Evolutionary conservation across 495 filamentous ascomycete species (phyloP), one percentile per base, ranked within the genome.

Genomic region (Tuber aestivum): DNA sequence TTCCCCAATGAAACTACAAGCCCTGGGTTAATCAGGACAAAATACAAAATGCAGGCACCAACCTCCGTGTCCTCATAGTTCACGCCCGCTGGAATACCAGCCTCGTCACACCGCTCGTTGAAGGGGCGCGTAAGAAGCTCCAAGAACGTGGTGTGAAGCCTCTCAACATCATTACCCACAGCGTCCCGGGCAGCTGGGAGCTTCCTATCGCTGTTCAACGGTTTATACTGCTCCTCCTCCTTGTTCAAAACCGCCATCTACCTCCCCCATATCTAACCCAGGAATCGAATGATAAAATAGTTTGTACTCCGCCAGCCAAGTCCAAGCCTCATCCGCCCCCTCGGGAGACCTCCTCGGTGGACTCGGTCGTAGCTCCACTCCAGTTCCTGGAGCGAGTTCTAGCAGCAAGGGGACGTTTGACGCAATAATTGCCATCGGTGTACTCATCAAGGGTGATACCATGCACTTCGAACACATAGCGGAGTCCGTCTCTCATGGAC

Each of bases 381-480:
- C 80, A 69, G 71, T 83, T 41, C 78, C 81, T 27, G 81, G 79
- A 45, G 70, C 82, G 68, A 56, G 85, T 5, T 76, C 79, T 14
- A 78, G 85, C 0, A 87, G 85, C 40, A 84, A 85, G 73, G 86
- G 87, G 27, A 90, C 93, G 14, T 97, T 97, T 83, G 94, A 97
- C 83, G 94, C 96, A 50, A 89, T 98, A 70, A 93, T 99, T 76
- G 94, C 95, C 74, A 94, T 99, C 78, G 95, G 95, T 70, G 94
- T 97, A 61, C 88, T 99, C 41, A 97, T 99, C 84, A 99, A 99
- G 86, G 95, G 95, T 79, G 92, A 96, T 83, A 99, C 95, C 27
- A 97, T 97, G 92, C 95, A 99, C 83, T 98, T 98, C 80, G 94
- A 99, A 84, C 97, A 97, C 84, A 97, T 97, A 76, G 87, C 94